Conservation (phyloP, 768 basidiomycete species). For the Lactarius evosmus region DNA sequence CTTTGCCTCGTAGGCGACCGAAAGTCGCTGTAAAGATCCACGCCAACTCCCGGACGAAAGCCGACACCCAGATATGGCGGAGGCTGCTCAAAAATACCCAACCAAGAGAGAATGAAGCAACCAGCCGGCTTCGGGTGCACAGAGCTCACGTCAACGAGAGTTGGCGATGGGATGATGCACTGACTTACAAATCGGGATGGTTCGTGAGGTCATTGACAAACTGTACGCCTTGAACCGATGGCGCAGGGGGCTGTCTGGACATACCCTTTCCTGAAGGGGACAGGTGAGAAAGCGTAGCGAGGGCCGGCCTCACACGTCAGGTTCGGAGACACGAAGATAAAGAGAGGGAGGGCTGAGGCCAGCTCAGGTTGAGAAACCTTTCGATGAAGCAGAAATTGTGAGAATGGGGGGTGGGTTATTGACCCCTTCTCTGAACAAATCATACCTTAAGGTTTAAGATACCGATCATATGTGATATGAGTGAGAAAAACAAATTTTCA, state of each 20-base stretch:
- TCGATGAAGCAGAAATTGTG: neutral
- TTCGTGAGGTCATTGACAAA: constrained; percentile 1
- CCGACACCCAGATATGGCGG: constrained; percentile 31
- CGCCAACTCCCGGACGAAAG: constrained; percentile 25
- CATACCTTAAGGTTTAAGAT: neutral
- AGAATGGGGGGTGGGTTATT: neutral
- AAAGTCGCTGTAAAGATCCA: constrained; percentile 3
- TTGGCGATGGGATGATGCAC: neutral
- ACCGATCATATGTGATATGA: neutral
- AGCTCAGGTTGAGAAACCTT: constrained; percentile 17
- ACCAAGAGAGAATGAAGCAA: constrained; percentile 42
- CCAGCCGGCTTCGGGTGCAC: constrained; percentile 34
- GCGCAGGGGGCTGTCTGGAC: neutral
- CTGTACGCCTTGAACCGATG: neutral
- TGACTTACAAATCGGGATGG: constrained; percentile 23
- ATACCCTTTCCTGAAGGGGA: constrained; percentile 9
- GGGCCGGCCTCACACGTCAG: constrained; percentile 4
- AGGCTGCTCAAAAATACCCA: constrained; percentile 41
- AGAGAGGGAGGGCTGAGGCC: constrained; percentile 12
- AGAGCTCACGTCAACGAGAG: neutral
- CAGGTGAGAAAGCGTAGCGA: neutral
- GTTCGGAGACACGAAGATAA: neutral
- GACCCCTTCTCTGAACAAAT: neutral
- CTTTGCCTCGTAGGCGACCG: constrained; percentile 1
- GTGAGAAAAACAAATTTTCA: neutral